These are phyloP conservation scores for Ogataea methylovora DNA, from an alignment of 805 yeast species.

Conservation along the genomic window DNA sequence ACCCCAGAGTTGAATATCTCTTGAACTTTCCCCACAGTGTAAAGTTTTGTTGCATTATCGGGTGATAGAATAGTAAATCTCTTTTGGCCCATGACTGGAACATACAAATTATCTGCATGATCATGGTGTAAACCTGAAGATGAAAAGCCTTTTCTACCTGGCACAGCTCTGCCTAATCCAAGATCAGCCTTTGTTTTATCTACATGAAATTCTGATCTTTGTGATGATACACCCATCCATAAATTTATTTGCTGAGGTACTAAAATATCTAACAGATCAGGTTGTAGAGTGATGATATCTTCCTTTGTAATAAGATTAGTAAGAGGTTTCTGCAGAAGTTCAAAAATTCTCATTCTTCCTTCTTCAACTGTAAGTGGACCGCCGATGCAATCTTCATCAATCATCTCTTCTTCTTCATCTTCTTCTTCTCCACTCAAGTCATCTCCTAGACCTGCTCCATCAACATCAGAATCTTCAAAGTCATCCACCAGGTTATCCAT, in stretches of 20 bases:
- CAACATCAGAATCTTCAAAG: conserved; percentile 30
- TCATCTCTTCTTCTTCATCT: conserved; percentile 9
- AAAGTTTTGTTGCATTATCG: conserved; percentile 46
- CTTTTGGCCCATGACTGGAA: conserved; percentile 52
- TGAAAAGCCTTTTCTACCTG: conserved; percentile 43
- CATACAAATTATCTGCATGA: conserved; percentile 70
- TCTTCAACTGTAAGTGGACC: conserved; percentile 24
- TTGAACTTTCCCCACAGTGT: conserved; percentile 58
- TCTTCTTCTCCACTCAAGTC: conserved; percentile 10
- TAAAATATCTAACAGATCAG: conserved; percentile 32
- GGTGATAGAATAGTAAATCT: conserved; percentile 66
- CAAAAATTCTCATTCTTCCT: conserved; percentile 35
- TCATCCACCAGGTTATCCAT: conserved; percentile 41
- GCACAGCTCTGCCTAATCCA: conserved; percentile 48
- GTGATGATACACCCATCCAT: conserved; percentile 53
- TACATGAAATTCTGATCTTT: conserved; percentile 1
- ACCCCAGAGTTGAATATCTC: conserved; percentile 53
- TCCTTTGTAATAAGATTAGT: conserved; percentile 28
- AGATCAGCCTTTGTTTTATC: conserved; percentile 14
- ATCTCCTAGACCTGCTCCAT: conserved; percentile 18
- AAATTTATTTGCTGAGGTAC: conserved; percentile 67
- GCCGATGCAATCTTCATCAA: conserved; percentile 9
- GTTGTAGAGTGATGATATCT: conserved; percentile 31
- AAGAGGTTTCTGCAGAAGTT: conserved; percentile 57
- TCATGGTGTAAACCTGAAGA: conserved; percentile 78